These are phyloP conservation scores for Tulasnella sp. DNA, from an alignment of 768 basidiomycete genomes.

Conservation along the genomic window DNA sequence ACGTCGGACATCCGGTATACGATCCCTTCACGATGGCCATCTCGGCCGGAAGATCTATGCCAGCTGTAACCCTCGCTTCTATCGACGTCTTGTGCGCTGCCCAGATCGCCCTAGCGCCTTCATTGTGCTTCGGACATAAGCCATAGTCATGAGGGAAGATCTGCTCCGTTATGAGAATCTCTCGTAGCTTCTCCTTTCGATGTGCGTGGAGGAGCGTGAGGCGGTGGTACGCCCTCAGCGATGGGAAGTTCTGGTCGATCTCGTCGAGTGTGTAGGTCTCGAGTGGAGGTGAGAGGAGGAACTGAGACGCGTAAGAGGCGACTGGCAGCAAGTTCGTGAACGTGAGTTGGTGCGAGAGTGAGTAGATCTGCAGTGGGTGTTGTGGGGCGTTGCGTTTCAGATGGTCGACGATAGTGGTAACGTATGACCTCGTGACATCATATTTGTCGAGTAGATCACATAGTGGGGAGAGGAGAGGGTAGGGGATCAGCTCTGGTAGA, in stretches of 20 bases:
- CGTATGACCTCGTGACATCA: constrained; percentile 38
- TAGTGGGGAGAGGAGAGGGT: constrained; percentile 50
- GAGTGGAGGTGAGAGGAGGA: constrained; percentile 44
- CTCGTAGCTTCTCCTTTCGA: constrained; percentile 43
- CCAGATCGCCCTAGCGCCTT: constrained; percentile 40
- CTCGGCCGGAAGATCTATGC: constrained; percentile 56
- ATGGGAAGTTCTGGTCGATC: constrained; percentile 41
- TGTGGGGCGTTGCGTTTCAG: constrained; percentile 41
- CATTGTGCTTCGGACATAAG: constrained; percentile 42
- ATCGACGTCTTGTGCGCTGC: constrained; percentile 39
- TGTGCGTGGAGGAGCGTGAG: constrained; percentile 49
- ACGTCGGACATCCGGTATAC: constrained; percentile 41
- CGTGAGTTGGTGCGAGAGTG: constrained; percentile 37
- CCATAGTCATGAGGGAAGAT: constrained; percentile 70
- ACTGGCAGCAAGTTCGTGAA: constrained; percentile 31
- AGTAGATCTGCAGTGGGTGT: constrained; percentile 51
- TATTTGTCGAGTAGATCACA: constrained; percentile 59
- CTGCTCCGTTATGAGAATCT: constrained; percentile 45
- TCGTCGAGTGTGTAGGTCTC: constrained; percentile 43
- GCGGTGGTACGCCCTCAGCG: constrained; percentile 52
- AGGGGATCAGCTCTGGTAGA: constrained; percentile 46
- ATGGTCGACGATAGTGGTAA: constrained; percentile 39
- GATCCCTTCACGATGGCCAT: constrained; percentile 45
- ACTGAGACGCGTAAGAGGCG: constrained; percentile 49
- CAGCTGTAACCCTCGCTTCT: constrained; percentile 31